phyloP scores from a whole-genome alignment of 2,329 filamentous ascomycete genomes.

The Arthrobotrys conoides region DNA sequence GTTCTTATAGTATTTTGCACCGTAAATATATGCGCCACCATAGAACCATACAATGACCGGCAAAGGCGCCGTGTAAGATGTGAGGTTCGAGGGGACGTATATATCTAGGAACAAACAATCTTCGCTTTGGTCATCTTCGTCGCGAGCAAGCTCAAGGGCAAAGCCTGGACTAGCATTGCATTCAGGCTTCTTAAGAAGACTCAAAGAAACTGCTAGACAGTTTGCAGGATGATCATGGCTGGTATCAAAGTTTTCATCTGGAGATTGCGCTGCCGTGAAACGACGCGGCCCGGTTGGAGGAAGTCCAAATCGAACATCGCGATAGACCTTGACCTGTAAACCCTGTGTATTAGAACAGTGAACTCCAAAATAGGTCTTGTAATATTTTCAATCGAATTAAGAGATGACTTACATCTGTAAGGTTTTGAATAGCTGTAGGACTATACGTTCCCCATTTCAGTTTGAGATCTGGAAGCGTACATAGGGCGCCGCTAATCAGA shows the following conservation, averaged over 20 bases:
- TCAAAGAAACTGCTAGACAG: conserved; percentile 65
- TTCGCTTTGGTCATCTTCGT: conserved; percentile 64
- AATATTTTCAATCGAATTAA: not conserved
- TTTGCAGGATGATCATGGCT: conserved; percentile 64
- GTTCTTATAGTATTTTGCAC: conserved; percentile 15
- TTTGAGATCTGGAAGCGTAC: not conserved
- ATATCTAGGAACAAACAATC: conserved; percentile 71
- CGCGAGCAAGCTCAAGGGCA: conserved; percentile 16
- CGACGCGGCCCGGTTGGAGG: conserved; percentile 67
- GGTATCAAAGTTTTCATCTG: conserved; percentile 64
- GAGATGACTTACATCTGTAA: not conserved
- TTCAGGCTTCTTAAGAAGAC: not conserved
- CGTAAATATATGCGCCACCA: conserved; percentile 68
- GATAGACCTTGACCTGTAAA: conserved; percentile 1
- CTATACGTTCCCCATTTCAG: not conserved
- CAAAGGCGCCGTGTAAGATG: conserved; percentile 66
- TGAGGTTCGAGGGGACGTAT: conserved; percentile 68
- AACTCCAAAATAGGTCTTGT: not conserved
- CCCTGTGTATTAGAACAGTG: not conserved
- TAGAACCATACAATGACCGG: conserved; percentile 70
- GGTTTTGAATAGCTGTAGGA: not conserved
- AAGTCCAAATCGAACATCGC: conserved; percentile 66
- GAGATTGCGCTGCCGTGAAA: conserved; percentile 67
- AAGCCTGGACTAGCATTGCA: not conserved
- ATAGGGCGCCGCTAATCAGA: not conserved